Evolutionary conservation across 2,329 filamentous ascomycete species (phyloP).

Genomic region (Pseudocercospora fuligena): DNA sequence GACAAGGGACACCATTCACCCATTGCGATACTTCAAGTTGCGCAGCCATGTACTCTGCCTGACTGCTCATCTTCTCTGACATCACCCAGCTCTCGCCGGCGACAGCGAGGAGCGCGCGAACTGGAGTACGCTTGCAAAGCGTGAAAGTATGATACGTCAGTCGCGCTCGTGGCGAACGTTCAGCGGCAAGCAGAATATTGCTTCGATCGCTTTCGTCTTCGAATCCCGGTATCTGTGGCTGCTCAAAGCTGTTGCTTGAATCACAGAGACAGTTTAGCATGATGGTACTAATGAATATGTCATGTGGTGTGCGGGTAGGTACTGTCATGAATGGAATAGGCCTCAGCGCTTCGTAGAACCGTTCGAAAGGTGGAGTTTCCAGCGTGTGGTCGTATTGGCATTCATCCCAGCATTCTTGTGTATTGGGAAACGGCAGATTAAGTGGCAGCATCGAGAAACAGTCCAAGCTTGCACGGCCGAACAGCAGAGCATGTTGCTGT

Average conservation of each 20-base stretch:
- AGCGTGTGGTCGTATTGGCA: background rate
- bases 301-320: slow-evolving; percentile 15
- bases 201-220: slow-evolving; percentile 15
- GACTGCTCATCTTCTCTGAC: slow-evolving; percentile 47
- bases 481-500: slow-evolving; percentile 43
- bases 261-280: slow-evolving; percentile 40
- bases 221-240: background rate
- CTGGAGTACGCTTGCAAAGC: slow-evolving; percentile 45
- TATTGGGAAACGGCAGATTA: slow-evolving; percentile 46
- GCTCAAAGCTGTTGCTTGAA: slow-evolving; percentile 10
- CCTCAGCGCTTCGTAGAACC: slow-evolving; percentile 26
- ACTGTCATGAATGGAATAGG: slow-evolving; percentile 12
- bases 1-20: slow-evolving; percentile 30
- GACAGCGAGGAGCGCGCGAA: slow-evolving; percentile 50
- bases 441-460: slow-evolving; percentile 26
- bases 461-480: slow-evolving; percentile 27
- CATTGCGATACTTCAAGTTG: slow-evolving; percentile 44
- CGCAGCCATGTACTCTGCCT: slow-evolving; percentile 39
- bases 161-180: slow-evolving; percentile 25
- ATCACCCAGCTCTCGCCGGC: slow-evolving; percentile 53
- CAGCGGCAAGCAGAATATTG: slow-evolving; percentile 24
- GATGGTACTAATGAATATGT: slow-evolving; percentile 45
- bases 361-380: slow-evolving; percentile 9
- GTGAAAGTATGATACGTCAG: slow-evolving; percentile 43
- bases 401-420: slow-evolving; percentile 46